phyloP scores from a whole-genome alignment of 1,284 basidiomycete species.

The Ustilago vetiveriae region DNA sequence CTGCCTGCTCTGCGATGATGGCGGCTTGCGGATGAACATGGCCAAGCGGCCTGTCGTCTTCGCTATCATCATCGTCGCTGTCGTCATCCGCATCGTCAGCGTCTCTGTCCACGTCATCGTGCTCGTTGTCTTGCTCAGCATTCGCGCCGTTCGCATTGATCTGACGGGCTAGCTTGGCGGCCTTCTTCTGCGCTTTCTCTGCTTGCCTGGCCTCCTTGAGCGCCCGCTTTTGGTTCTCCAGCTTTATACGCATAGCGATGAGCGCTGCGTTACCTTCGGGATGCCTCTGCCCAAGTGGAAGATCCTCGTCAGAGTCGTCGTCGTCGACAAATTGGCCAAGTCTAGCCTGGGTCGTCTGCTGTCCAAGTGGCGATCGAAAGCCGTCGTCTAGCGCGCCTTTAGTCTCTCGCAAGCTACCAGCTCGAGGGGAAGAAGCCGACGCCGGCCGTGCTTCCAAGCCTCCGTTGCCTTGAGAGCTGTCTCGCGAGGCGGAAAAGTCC shows the following conservation, averaged over 20 bases:
- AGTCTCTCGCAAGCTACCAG: conserved; percentile 10
- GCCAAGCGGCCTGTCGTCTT: conserved; percentile 59
- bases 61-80: conserved; percentile 40
- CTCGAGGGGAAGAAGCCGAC: conserved; percentile 14
- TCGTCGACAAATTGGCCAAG: conserved; percentile 12
- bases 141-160: conserved; percentile 8
- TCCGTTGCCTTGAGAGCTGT: conserved; percentile 5
- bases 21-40: conserved; percentile 61
- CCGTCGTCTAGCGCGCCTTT: neutral
- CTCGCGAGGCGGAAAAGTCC: conserved; percentile 29
- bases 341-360: neutral
- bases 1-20: conserved; percentile 65
- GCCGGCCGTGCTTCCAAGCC: conserved; percentile 1
- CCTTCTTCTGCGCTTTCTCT: conserved; percentile 20
- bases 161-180: conserved; percentile 22
- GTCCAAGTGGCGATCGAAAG: conserved; percentile 4
- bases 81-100: conserved; percentile 24
- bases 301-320: conserved; percentile 54
- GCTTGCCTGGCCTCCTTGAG: conserved; percentile 33
- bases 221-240: conserved; percentile 35
- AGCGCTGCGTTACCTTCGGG: conserved; percentile 40
- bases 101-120: neutral
- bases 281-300: conserved; percentile 54
- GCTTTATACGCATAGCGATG: conserved; percentile 12
- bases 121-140: conserved; percentile 6